These are phyloP conservation scores for Starmera stellimalicola DNA, from an alignment of 1,139 yeast species.

Conservation along the genomic window DNA sequence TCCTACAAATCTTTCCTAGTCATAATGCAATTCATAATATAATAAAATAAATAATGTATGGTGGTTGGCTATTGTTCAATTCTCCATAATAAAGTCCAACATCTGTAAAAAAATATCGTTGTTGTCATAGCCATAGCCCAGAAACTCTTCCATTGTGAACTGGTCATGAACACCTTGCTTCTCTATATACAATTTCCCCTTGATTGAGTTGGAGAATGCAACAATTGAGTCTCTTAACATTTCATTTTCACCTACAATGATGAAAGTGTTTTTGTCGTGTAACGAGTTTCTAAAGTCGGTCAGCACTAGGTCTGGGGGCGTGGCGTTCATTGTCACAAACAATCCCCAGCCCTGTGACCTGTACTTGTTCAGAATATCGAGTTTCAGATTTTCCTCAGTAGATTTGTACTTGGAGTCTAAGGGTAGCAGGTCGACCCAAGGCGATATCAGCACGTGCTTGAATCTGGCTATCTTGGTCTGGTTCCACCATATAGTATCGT, in stretches of 20 bases:
- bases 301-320: constrained; percentile 1
- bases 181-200: neutral
- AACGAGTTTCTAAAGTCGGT: neutral
- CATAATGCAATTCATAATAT: too few species aligned
- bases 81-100: constrained; percentile 1
- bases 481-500: neutral
- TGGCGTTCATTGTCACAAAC: neutral
- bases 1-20: too few species aligned
- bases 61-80: too few species aligned
- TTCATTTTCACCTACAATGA: constrained; percentile 1
- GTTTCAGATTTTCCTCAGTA: neutral
- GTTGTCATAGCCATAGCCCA: neutral
- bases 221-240: neutral
- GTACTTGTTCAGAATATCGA: constrained; percentile 1
- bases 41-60: too few species aligned
- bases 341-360: constrained; percentile 1
- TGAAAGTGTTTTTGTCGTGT: neutral
- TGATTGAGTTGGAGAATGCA: neutral
- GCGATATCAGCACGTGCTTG: constrained; percentile 3
- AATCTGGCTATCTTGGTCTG: neutral
- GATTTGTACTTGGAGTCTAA: neutral
- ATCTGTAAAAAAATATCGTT: neutral
- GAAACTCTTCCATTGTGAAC: constrained; percentile 1
- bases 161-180: constrained; percentile 2
- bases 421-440: constrained; percentile 3